Evolutionary conservation across 2,329 filamentous ascomycete species (phyloP).

Genomic region (Clonostachys rosea): DNA sequence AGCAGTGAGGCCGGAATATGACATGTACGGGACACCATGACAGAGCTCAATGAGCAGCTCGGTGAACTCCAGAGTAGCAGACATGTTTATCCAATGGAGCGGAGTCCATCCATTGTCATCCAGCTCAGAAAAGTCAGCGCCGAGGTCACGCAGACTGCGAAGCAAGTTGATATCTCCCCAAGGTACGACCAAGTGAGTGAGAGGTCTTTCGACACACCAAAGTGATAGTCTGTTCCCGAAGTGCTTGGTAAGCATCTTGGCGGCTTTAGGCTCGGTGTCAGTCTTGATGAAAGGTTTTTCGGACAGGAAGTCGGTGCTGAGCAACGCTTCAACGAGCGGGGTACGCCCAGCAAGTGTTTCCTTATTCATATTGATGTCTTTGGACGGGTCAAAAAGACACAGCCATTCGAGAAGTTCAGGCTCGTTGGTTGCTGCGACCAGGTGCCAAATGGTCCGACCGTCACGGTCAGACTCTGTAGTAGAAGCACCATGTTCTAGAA

Average conservation of each 20-base stretch:
- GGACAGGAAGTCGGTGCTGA: constrained; percentile 3
- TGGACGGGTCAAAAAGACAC: constrained; percentile 10
- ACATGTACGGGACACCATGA: not conserved
- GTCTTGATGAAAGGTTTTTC: not conserved
- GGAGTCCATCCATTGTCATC: not conserved
- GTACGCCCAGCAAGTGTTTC: constrained; percentile 13
- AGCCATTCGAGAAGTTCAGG: constrained; percentile 19
- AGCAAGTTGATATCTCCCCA: constrained; percentile 5
- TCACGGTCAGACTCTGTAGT: constrained; percentile 20
- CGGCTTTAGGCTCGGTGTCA: not conserved
- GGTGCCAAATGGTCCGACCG: constrained; percentile 30
- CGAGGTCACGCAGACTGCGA: not conserved
- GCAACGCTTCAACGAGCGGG: constrained; percentile 22
- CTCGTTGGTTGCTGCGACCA: constrained; percentile 24
- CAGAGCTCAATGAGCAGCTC: constrained; percentile 1
- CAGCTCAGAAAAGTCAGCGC: constrained; percentile 1
- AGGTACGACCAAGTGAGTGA: constrained; percentile 1
- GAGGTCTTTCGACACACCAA: not conserved
- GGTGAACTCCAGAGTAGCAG: constrained; percentile 1
- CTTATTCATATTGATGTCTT: constrained; percentile 15
- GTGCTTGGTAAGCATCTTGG: not conserved
- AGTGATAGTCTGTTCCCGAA: not conserved
- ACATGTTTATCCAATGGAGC: constrained; percentile 5
- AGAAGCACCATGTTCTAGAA: constrained; percentile 12
- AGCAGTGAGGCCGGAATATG: not conserved